Conservation (phyloP, 2,329 filamentous ascomycete genomes). For the Xylariaceae sp. region DNA sequence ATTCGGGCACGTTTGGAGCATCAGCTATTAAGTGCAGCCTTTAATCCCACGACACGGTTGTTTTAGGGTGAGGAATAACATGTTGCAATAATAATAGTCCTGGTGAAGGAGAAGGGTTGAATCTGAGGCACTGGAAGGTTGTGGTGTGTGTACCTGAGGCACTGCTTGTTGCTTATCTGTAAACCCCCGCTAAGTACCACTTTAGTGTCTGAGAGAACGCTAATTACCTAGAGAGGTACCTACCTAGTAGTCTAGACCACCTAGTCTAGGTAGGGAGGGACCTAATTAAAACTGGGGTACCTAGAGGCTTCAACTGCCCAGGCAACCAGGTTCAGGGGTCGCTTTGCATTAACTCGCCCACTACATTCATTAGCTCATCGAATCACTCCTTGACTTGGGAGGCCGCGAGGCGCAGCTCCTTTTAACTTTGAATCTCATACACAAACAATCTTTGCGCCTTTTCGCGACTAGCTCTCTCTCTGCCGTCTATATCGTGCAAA, state of each 20-base stretch:
- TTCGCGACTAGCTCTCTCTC: constrained; percentile 10
- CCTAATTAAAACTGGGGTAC: neutral
- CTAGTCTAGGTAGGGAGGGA: too few relatives aligned
- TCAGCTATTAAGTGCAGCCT: too few relatives aligned
- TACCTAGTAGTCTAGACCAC: constrained; percentile 18
- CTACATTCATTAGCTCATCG: constrained; percentile 15
- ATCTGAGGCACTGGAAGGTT: too few relatives aligned
- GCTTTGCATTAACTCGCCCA: constrained; percentile 22
- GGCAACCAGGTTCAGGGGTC: constrained; percentile 25
- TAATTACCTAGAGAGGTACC: neutral
- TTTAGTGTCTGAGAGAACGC: too few relatives aligned
- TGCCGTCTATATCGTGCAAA: neutral
- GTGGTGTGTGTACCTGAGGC: too few relatives aligned
- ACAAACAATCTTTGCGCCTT: constrained; percentile 10
- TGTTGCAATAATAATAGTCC: too few relatives aligned
- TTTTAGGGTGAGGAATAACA: too few relatives aligned
- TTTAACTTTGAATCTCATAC: constrained; percentile 17
- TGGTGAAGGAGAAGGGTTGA: too few relatives aligned
- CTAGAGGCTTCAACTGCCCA: too few relatives aligned
- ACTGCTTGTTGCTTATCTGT: neutral
- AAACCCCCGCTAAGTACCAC: neutral
- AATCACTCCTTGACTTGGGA: constrained; percentile 14
- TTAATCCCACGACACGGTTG: too few relatives aligned
- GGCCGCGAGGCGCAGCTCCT: constrained; percentile 16
- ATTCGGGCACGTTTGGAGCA: too few relatives aligned